Evolutionary conservation across 148 eudicot species (phyloP), one percentile per base, ranked within the genome.

Genomic region (Euryodendron excelsum): DNA sequence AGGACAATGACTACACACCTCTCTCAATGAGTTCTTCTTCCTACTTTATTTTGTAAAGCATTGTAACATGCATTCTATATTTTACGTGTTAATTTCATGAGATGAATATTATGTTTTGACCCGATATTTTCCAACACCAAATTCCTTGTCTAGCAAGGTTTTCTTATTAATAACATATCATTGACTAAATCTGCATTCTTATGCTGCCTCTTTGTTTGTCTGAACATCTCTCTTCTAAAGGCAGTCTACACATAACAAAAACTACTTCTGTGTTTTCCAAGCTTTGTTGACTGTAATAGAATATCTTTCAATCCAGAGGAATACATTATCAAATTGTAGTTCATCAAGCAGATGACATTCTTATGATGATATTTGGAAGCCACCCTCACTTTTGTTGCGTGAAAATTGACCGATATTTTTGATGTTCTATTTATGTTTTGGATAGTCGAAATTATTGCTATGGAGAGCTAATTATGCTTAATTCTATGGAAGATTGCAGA

Each of bases 401-500:
- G 53, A 61, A 27, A 28, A 74, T 53, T 39, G 21, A 66, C n/a
- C 59, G 12, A 5, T 47, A 1, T 20, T 4, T 52, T 10, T 6
- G 58, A 48, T 27, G 56, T 3, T 56, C 23, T 18, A n/a, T 25
- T n/a, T 4, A 72, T 14, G 28, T 71, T 47, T 60, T 71, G 45
- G 8, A 60, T 59, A 71, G 25, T 69, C 44, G 45, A 53, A 61
- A 30, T 23, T 71, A 20, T 61, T 65, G 68, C 65, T 25, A 69
- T 31, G 55, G 55, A 4, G 39, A 34, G 31, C 72, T 52, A 64
- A 52, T n/a, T 56, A 48, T 73, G 27, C 23, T 69, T 30, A 11
- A 28, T 37, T 83, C 27, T 82, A 28, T 83, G 80, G 82, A 79
- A 95, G 99, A 91, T 96, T 84, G 99, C 97, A 66, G 97, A 93